Evolutionary conservation across 495 filamentous ascomycete species (phyloP), one percentile per base, ranked within the genome.

Genomic region (Aspergillus taichungensis): DNA sequence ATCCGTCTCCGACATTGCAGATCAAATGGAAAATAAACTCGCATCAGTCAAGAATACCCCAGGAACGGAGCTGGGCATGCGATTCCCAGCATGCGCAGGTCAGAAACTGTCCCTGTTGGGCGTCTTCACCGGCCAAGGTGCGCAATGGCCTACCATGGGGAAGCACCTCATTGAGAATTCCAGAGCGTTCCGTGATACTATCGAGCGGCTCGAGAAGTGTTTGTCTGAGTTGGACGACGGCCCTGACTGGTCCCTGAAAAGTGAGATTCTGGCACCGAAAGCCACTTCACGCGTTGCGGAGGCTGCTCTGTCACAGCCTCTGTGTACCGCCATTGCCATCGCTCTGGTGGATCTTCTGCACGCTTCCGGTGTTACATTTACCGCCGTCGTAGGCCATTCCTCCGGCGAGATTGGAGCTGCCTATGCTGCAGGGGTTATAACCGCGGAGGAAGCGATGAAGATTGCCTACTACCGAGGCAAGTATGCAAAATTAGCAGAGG

Each of bases 331-430:
- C 0, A 6, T 58, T 1, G 55, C 59, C 18, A 40, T 61, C 5
- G 47, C 43, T 0, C 31, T 61, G 5, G 55, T 61, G 2, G 53
- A 61, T 33, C 18, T 59, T 0, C 45, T 61, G 3, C 11, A 13
- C 0, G 8, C 37, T 3, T 59, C 45, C 29, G 62, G 54, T 8
- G 42, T 69, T 8, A 33, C 6, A 0, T 47, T 53, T 1, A 12
- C 18, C 3, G 40, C 53, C 1, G 75, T 79, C 2, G 51, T 73
- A n/a, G 77, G 77, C n/a, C 77, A 81, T 54, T 79, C 76, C 0
- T 75, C 71, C 0, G 77, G 77, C 8, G 77, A 81, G 51, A 78
- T 81, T 18, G 74, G 63, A 3, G 75, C 75, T 7, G 76, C 76
- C 0, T 80, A 77, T 47, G 73, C 70, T 9, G 72, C 75, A 6